Base-by-base conservation (phyloP, 2,329 filamentous ascomycete genomes). In the Fusarium sp. region DNA sequence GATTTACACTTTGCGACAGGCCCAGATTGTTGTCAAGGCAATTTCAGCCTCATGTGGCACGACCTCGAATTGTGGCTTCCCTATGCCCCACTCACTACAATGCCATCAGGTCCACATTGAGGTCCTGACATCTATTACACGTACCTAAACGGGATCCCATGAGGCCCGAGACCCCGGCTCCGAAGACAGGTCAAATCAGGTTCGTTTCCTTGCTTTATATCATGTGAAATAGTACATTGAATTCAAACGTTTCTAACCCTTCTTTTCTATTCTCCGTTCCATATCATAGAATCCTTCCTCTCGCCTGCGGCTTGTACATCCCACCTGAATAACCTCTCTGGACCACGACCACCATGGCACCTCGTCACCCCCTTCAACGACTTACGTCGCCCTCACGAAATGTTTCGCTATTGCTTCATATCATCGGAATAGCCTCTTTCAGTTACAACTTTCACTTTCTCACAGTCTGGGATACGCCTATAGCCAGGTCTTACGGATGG, bases 331-430 rank as follows among this genome's bases (percentile, higher is more conserved):
- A 44, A 54, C 23, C 42, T 62, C 40, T 44, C 33, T 38, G 18
- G 37, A 28, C 35, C 44, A 49, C 42, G 13, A 30, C 30, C 28
- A 68, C 78, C 69, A 87, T 87, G 85, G 77, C 82, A 44, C 76
- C 71, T 58, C 67, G 42, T 43, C 91, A 94, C 82, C 89, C 88
- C 47, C 86, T 93, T 9, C 92, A 94, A 81, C 86, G 91, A 43
- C 82, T 94, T 25, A 79, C 86, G 6, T 91, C 92, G 67, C 93
- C 93, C 2, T 91, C 91, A 3, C 88, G 88, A 66, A 87, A 87
- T 44, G 75, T 89, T 64, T 94, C 92, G 5, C 87, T 92, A 28
- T 67, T 89, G 15, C 80, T 94, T 46, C 93, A 95, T 80, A 80
- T 85, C 6, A 71, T 83, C 3, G 89, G 89, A 57, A 83, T 88